Evolutionary conservation across 768 basidiomycete genomes (phyloP).

Genomic region (Mrakia gelida): DNA sequence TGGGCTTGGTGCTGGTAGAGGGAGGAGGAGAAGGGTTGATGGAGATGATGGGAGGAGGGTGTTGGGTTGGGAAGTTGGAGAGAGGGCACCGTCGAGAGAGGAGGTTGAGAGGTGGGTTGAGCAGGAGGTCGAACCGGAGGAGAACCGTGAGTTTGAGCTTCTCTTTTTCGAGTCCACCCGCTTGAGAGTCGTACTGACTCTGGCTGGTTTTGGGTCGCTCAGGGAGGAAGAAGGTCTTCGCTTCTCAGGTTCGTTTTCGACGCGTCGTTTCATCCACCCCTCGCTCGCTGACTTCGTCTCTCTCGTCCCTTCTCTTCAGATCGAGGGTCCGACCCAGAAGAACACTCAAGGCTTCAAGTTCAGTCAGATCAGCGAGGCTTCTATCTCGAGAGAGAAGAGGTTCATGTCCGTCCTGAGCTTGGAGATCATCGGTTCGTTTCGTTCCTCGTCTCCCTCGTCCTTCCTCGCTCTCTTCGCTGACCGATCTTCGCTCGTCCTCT

Average conservation of each 20-base stretch:
- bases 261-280: background rate
- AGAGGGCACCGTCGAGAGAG: slow-evolving; percentile 57
- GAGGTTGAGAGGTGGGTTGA: slow-evolving; percentile 58
- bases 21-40: background rate
- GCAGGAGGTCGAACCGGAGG: slow-evolving; percentile 39
- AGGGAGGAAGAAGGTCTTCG: slow-evolving; percentile 29
- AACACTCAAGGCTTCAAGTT: slow-evolving; percentile 66
- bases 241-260: slow-evolving; percentile 38
- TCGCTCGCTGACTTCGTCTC: background rate
- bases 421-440: slow-evolving; percentile 72
- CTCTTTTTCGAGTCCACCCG: background rate
- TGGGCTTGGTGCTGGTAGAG: background rate
- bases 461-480: background rate
- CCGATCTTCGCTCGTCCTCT: background rate
- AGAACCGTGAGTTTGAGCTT: slow-evolving; percentile 3
- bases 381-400: slow-evolving; percentile 56
- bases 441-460: slow-evolving; percentile 35
- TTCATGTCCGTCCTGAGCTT: slow-evolving; percentile 74
- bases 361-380: slow-evolving; percentile 51
- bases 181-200: background rate
- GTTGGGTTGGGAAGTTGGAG: background rate
- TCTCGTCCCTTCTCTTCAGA: slow-evolving; percentile 44
- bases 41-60: background rate
- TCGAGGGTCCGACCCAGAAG: slow-evolving; percentile 70
- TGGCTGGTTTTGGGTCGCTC: background rate